These are phyloP conservation scores for Candida argentea DNA, from an alignment of 805 yeast genomes.

Conservation along the genomic window DNA sequence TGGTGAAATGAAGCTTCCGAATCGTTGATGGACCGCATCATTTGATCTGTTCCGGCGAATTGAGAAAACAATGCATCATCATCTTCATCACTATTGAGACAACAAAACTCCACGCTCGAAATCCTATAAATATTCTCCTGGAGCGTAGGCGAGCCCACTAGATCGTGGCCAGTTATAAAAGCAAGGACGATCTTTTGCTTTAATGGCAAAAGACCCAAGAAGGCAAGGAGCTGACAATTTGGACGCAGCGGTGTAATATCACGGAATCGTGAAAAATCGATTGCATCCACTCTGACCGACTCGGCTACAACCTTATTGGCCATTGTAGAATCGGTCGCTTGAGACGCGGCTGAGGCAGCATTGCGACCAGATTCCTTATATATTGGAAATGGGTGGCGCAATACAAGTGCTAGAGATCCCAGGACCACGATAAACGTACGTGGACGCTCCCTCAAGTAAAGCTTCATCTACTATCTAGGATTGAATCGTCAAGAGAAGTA, in stretches of 20 bases:
- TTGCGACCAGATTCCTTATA: constrained; percentile 11
- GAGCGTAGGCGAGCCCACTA: constrained; percentile 51
- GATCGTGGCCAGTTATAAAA: constrained; percentile 42
- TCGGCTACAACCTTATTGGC: constrained; percentile 37
- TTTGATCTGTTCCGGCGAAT: background rate
- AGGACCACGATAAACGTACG: constrained; percentile 61
- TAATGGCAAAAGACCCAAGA: constrained; percentile 50
- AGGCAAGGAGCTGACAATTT: constrained; percentile 35
- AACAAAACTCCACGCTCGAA: constrained; percentile 53
- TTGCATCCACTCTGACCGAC: constrained; percentile 33
- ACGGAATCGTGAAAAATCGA: constrained; percentile 29
- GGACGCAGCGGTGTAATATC: constrained; percentile 29
- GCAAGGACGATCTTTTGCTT: constrained; percentile 48
- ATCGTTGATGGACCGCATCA: background rate
- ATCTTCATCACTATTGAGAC: constrained; percentile 46
- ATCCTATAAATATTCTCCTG: constrained; percentile 44
- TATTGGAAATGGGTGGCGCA: constrained; percentile 38
- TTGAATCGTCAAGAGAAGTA: background rate
- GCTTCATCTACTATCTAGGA: constrained; percentile 35
- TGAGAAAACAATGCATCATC: constrained; percentile 31
- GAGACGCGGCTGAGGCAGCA: too few species aligned
- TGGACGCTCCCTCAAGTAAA: constrained; percentile 54
- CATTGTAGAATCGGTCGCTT: constrained; percentile 16
- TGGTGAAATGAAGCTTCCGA: too few species aligned
- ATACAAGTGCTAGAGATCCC: constrained; percentile 46